Conservation (phyloP, 208 protist genomes). For the Naegleria lovaniensis region DNA sequence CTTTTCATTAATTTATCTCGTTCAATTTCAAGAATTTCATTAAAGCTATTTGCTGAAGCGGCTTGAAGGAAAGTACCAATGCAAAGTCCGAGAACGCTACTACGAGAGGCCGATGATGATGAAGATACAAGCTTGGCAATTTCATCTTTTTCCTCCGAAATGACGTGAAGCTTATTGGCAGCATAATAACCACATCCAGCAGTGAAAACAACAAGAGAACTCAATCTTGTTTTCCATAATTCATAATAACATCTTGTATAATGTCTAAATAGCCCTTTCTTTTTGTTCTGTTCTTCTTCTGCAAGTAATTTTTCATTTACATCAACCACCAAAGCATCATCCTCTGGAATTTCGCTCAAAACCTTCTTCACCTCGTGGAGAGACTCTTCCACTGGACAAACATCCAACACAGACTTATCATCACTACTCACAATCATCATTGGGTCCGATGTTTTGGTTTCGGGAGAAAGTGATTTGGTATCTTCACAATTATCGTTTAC, state of each 20-base stretch:
- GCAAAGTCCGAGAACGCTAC: background rate
- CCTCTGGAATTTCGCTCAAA: background rate
- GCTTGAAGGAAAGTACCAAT: conserved; percentile 22
- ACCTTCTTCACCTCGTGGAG: background rate
- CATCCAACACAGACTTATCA: background rate
- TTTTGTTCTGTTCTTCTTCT: background rate
- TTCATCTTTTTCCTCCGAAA: background rate
- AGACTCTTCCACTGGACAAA: background rate
- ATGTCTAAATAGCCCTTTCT: background rate
- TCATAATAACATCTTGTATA: conserved; percentile 16
- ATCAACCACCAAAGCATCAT: background rate
- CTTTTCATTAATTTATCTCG: conserved; percentile 11
- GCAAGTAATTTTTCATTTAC: background rate
- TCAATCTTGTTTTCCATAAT: conserved; percentile 14
- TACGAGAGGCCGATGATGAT: background rate
- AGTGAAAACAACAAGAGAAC: conserved; percentile 18
- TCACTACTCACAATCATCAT: background rate
- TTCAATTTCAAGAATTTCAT: conserved; percentile 22
- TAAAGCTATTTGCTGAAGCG: conserved; percentile 21
- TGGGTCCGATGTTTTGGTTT: background rate
- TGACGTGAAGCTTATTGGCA: background rate
- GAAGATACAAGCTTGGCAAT: background rate
- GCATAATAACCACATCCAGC: background rate
- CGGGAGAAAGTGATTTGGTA: background rate
- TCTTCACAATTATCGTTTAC: background rate